Conservation (phyloP, 768 basidiomycete genomes). For the Tremella yokohamensis region DNA sequence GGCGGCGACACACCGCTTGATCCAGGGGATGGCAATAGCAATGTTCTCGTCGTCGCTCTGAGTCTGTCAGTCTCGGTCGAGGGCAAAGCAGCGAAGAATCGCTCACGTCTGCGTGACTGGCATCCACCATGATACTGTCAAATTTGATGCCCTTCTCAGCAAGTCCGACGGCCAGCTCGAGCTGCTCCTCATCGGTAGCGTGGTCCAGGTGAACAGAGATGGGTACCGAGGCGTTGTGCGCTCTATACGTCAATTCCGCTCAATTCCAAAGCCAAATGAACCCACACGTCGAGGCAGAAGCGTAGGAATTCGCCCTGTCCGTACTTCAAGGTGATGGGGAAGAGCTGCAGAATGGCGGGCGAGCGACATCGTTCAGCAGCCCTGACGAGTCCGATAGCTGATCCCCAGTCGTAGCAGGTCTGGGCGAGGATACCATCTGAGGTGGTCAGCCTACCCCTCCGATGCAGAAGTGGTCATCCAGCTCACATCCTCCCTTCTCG, state of each 20-base stretch:
- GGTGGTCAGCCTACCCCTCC: not conserved
- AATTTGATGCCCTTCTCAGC: conserved; percentile 51
- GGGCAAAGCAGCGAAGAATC: not conserved
- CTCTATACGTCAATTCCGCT: conserved; percentile 20
- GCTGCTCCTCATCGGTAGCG: conserved; percentile 49
- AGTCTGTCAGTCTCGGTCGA: not conserved
- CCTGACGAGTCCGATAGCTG: conserved; percentile 47
- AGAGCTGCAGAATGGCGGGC: conserved; percentile 51
- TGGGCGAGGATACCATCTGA: conserved; percentile 46
- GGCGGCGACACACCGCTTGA: conserved; percentile 46
- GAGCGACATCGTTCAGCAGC: conserved; percentile 48
- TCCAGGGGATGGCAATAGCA: conserved; percentile 46
- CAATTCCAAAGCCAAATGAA: not conserved
- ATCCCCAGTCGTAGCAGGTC: conserved; percentile 45
- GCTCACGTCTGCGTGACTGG: conserved; percentile 48
- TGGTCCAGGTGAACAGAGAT: conserved; percentile 51
- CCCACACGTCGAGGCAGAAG: conserved; percentile 45
- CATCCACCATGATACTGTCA: conserved; percentile 53
- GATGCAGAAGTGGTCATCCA: conserved; percentile 3
- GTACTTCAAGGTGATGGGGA: conserved; percentile 46
- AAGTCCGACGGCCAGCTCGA: conserved; percentile 48
- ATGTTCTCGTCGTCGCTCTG: conserved; percentile 49
- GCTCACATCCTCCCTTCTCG: conserved; percentile 44
- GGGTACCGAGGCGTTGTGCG: conserved; percentile 50
- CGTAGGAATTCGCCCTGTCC: conserved; percentile 46